A percentile compares a stretch with the other conserved stretches of the same genome.
Conservation (phyloP, 23 red algal genomes). For the Gracilaria vermiculophylla region DNA sequence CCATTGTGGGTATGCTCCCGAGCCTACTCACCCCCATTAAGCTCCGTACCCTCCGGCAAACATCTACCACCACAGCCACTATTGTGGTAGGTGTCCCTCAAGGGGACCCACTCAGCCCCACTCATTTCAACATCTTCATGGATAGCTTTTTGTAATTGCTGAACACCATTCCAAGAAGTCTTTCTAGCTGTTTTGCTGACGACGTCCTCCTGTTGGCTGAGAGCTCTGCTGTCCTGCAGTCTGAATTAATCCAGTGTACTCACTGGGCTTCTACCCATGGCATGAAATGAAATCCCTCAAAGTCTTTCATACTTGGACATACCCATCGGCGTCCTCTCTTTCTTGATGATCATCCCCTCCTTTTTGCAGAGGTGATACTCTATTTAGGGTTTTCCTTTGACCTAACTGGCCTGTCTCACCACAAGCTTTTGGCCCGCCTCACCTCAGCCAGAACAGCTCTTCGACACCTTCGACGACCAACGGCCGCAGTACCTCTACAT, state of each 20-base stretch:
- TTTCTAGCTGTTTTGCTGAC: conserved; percentile 21
- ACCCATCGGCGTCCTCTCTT: neutral
- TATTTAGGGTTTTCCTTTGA: neutral
- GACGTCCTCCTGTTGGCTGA: neutral
- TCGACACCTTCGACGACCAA: too few species aligned
- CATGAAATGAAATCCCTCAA: neutral
- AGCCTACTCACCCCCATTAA: neutral
- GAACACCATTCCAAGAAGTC: neutral
- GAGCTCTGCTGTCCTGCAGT: neutral
- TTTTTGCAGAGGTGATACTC: neutral
- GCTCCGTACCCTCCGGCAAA: neutral
- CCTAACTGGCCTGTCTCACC: neutral
- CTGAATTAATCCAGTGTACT: neutral
- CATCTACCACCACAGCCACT: neutral
- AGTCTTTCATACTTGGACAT: neutral
- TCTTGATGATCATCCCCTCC: neutral
- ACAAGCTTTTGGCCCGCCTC: neutral
- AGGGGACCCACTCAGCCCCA: conserved; percentile 23
- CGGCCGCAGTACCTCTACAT: too few species aligned
- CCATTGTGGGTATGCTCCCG: neutral
- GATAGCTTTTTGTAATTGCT: conserved; percentile 10
- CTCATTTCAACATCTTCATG: conserved; percentile 36
- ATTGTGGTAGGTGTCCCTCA: conserved; percentile 5
- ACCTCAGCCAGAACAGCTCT: too few species aligned
- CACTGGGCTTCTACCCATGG: neutral